These are phyloP conservation scores for Salix exigua DNA, from an alignment of 345 rosid genomes.

Conservation along the genomic window DNA sequence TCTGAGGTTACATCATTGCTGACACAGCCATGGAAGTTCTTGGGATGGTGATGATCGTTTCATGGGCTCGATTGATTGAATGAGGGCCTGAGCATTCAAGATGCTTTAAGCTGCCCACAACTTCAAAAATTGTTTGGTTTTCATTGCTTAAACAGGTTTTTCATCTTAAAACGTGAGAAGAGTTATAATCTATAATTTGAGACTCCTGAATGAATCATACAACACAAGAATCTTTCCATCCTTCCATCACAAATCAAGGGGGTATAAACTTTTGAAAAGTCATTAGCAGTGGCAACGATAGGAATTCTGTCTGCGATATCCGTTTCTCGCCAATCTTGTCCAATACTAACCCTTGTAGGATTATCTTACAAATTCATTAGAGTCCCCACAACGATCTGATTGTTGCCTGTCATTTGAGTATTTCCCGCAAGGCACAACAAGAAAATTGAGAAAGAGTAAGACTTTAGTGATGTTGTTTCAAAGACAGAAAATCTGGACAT, in stretches of 20 bases:
- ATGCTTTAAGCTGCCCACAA: neutral
- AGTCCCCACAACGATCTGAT: conserved; percentile 89
- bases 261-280: conserved; percentile 80
- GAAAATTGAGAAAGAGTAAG: neutral
- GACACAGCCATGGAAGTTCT: neutral
- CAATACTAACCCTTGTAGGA: conserved; percentile 91
- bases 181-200: no score
- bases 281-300: conserved; percentile 85
- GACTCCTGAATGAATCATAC: conserved; percentile 8
- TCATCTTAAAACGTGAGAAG: no score
- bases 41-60: neutral
- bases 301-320: conserved; percentile 81
- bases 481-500: neutral
- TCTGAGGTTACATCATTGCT: neutral
- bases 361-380: conserved; percentile 89
- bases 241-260: conserved; percentile 99
- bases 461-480: neutral
- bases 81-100: neutral
- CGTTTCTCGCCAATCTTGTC: conserved; percentile 92
- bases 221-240: conserved; percentile 97
- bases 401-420: conserved; percentile 92
- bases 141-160: no score
- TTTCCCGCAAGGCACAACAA: conserved; percentile 41
- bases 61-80: no score
- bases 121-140: no score